A percentile compares a stretch with the other conserved stretches of the same genome.
Conservation (phyloP, 78 protist genomes). For the Bigelowiella natans region DNA sequence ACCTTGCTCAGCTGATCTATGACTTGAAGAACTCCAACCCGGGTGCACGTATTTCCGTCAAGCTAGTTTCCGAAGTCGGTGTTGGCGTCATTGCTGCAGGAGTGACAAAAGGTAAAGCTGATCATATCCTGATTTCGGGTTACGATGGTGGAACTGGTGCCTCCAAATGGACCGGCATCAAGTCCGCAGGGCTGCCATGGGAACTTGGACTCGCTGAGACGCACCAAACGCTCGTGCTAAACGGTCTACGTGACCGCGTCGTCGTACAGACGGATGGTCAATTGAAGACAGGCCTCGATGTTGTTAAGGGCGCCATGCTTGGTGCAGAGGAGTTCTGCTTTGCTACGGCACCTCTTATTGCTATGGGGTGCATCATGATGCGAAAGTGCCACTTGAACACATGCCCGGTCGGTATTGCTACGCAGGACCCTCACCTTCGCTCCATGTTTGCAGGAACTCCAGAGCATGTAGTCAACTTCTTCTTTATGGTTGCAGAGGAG, state of each 20-base stretch:
- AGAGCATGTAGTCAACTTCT: constrained; percentile 59
- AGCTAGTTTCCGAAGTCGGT: constrained; percentile 64
- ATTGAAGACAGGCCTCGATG: constrained; percentile 66
- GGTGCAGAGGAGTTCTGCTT: constrained; percentile 81
- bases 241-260: constrained; percentile 63
- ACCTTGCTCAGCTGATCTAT: constrained; percentile 65
- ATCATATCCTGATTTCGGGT: constrained; percentile 69
- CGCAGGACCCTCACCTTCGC: constrained; percentile 72
- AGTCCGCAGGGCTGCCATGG: constrained; percentile 82
- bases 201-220: constrained; percentile 80
- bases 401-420: constrained; percentile 84
- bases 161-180: constrained; percentile 68
- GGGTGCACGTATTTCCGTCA: constrained; percentile 58
- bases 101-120: constrained; percentile 76
- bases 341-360: constrained; percentile 67
- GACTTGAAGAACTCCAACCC: constrained; percentile 66
- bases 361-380: constrained; percentile 78
- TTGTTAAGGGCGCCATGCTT: constrained; percentile 57
- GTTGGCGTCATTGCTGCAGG: constrained; percentile 74
- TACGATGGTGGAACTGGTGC: constrained; percentile 88
- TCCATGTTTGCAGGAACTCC: constrained; percentile 65
- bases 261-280: constrained; percentile 56
- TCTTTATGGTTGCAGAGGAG: constrained; percentile 70
- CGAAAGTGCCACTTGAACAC: constrained; percentile 79
- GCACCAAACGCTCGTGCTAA: constrained; percentile 60